A percentile compares a stretch with the other conserved stretches of the same genome.
phyloP scores from a whole-genome alignment of 2,329 filamentous ascomycete species.

The Aureobasidium leucospermi region DNA sequence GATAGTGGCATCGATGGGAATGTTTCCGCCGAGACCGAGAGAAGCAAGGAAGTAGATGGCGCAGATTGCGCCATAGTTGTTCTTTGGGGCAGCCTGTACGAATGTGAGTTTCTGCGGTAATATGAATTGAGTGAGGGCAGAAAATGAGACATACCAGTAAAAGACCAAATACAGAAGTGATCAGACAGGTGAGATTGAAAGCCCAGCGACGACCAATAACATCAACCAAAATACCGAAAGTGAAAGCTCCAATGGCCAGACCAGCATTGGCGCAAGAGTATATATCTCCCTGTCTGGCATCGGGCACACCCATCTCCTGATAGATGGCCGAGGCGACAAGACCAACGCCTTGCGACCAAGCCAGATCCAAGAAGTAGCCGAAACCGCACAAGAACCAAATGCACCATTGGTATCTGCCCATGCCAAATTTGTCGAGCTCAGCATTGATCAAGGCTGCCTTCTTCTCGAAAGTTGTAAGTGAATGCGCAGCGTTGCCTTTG shows the following conservation, averaged over 20 bases:
- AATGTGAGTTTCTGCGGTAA: background rate
- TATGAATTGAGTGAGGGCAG: too few species aligned
- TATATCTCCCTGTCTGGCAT: conserved; percentile 37
- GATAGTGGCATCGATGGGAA: conserved; percentile 50
- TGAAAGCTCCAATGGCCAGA: conserved; percentile 48
- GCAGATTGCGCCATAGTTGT: conserved; percentile 45
- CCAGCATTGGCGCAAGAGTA: conserved; percentile 49
- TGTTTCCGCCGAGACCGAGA: conserved; percentile 43
- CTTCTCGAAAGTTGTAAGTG: conserved; percentile 29
- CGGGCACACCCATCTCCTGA: conserved; percentile 49
- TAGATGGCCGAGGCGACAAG: conserved; percentile 47
- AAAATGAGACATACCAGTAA: conserved; percentile 39
- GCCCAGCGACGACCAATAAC: conserved; percentile 48
- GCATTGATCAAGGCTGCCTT: conserved; percentile 38
- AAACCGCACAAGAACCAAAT: conserved; percentile 38
- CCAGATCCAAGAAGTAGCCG: conserved; percentile 49
- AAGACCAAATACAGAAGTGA: conserved; percentile 47
- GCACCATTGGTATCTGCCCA: conserved; percentile 48
- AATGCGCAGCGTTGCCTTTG: background rate
- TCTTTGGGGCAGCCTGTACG: conserved; percentile 16
- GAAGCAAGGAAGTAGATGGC: conserved; percentile 49
- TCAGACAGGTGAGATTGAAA: conserved; percentile 52
- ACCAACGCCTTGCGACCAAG: conserved; percentile 54
- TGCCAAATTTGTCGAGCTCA: conserved; percentile 46
- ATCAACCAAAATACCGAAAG: conserved; percentile 51